phyloP scores from a whole-genome alignment of 306 rosid species.

The Sicyos baderoa region DNA sequence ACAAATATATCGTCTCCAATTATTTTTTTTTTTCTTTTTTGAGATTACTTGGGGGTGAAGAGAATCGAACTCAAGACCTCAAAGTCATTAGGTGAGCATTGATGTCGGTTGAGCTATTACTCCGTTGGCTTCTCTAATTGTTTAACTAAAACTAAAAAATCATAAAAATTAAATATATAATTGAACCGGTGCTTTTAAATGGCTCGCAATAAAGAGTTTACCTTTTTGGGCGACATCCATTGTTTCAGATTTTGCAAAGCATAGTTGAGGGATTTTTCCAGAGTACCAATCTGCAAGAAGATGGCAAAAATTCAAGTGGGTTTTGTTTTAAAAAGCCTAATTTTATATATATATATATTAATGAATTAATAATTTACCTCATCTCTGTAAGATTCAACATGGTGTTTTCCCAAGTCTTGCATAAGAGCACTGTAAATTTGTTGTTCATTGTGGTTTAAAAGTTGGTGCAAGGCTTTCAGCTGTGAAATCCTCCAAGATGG shows the following conservation, averaged over 20 bases:
- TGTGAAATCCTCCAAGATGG: slow-evolving; percentile 63
- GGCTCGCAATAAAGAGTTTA: neutral
- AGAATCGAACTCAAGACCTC: too few species aligned
- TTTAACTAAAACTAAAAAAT: too few species aligned
- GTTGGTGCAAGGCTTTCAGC: slow-evolving; percentile 37
- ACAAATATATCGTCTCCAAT: too few species aligned
- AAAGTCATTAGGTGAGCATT: too few species aligned
- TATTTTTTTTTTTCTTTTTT: too few species aligned
- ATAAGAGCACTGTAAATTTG: slow-evolving; percentile 48
- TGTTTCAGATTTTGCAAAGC: slow-evolving; percentile 32
- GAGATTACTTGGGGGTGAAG: too few species aligned
- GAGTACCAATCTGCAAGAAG: slow-evolving; percentile 43
- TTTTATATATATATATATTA: too few species aligned
- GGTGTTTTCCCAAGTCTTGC: slow-evolving; percentile 62
- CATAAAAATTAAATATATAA: too few species aligned
- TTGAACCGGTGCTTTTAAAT: too few species aligned
- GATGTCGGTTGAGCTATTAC: too few species aligned
- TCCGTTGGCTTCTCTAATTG: too few species aligned
- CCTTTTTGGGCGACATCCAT: slow-evolving; percentile 65
- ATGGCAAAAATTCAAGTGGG: neutral
- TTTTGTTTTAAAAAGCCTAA: neutral
- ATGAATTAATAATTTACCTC: slow-evolving; percentile 34
- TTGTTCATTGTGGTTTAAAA: slow-evolving; percentile 37
- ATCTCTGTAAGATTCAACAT: slow-evolving; percentile 63
- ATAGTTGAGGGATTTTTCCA: slow-evolving; percentile 38